These are phyloP conservation scores for Talaromyces sp. DNA, from an alignment of 2,329 filamentous ascomycete genomes.

Conservation along the genomic window DNA sequence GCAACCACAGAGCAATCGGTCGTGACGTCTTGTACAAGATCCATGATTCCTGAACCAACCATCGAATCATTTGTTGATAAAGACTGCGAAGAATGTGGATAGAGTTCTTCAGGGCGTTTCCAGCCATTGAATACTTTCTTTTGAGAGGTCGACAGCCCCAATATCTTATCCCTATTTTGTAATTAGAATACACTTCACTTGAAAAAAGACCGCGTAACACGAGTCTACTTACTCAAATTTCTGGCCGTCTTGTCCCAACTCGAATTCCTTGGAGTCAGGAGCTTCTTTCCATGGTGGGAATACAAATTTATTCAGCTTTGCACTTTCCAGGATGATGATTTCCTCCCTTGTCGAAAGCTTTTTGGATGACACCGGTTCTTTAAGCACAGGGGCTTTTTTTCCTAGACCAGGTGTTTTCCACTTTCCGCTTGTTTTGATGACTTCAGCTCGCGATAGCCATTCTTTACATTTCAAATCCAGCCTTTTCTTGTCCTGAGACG, in stretches of 20 bases:
- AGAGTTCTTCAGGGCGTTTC: constrained; percentile 68
- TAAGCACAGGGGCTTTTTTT: constrained; percentile 26
- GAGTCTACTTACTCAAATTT: constrained; percentile 57
- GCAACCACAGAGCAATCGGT: constrained; percentile 97
- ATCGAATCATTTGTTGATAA: constrained; percentile 48
- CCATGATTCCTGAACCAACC: constrained; percentile 56
- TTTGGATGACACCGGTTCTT: constrained; percentile 51
- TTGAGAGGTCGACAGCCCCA: constrained; percentile 65
- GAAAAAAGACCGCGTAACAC: neutral
- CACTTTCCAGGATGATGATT: constrained; percentile 70
- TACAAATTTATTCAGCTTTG: constrained; percentile 72
- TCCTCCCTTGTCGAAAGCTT: constrained; percentile 65
- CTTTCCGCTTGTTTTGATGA: constrained; percentile 55
- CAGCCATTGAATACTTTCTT: constrained; percentile 73
- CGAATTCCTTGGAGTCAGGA: constrained; percentile 60
- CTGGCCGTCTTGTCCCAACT: constrained; percentile 42
- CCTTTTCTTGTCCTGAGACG: constrained; percentile 58
- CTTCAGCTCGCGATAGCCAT: constrained; percentile 67
- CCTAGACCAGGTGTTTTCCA: constrained; percentile 23
- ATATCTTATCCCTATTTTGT: constrained; percentile 3
- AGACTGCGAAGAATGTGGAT: constrained; percentile 37
- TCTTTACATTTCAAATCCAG: constrained; percentile 65
- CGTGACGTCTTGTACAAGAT: constrained; percentile 91
- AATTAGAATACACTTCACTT: neutral
- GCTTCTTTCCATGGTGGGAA: constrained; percentile 80